Evolutionary conservation across 2,329 filamentous ascomycete species (phyloP), one percentile per base, ranked within the genome.

Genomic region (Raffaelea deltoideospora): DNA sequence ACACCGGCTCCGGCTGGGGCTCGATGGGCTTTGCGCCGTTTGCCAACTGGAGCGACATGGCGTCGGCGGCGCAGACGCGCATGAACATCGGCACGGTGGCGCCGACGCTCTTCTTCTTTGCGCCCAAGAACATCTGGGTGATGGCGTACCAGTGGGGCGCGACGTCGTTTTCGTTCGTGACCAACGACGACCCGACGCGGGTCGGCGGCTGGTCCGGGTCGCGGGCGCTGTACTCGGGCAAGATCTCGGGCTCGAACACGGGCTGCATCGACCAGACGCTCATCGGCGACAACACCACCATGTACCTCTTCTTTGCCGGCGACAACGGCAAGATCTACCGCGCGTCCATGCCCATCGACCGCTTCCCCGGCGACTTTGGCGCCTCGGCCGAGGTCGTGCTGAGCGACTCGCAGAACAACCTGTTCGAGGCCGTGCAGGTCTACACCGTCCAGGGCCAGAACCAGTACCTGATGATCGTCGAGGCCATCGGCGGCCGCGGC

Each of bases 301-400:
- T 78, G 70, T 78, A 78, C 46, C 58, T 80, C 5, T 80, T 79
- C 65, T 79, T 79, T 45, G 62, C 64, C 0, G 76, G 72, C 8
- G 76, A 80, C 54, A 76, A 79, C 43, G 76, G 76, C 51, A 67
- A 65, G 32, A 74, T 80, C 48, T 79, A 79, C 56, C 64, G 75
- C 1, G 51, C 72, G 36, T 68, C 63, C 49, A 79, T 78, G 70
- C 62, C 75, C 27, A 67, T 77, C 19, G 63, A 53, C 33, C 65
- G 69, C 42, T 79, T 79, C 60, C 76, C 76, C 0, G 63, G 66
- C 27, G 64, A 52, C 50, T 78, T 80, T 48, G 72, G 74, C 41
- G 56, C 59, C 0, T 38, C 59, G 0, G 65, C 58, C 1, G 63
- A 60, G 3, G 53, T 65, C 0, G 47, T 77, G 41, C 47, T 76